Evolutionary conservation across 306 rosid species (phyloP), one percentile per base, ranked within the genome.

Genomic region (Trichosanthes truncata): DNA sequence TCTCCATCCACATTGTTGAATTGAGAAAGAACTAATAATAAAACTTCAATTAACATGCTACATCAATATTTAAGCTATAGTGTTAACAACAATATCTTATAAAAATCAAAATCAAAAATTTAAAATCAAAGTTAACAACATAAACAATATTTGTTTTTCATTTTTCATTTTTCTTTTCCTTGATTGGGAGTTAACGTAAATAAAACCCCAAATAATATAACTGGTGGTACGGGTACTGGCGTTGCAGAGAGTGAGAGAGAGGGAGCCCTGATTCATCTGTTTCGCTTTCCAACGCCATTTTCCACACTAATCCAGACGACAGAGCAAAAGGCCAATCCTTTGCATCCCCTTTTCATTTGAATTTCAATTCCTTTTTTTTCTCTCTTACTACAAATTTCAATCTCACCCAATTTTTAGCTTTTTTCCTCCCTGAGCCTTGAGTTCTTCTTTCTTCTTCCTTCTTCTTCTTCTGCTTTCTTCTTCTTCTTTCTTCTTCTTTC

Each of bases 231-330:
- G 4, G 52, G 4, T 2, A 20, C 31, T 40, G 74, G 31, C 23
- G 46, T 4, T 35, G 43, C 71, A 60, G 3, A 29, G 21, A 55
- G 13, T n/a, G 12, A 26, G 66, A n/a, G n/a, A n/a, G n/a, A n/a
- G n/a, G n/a, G n/a, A n/a, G n/a, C n/a, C n/a, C 21, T 68, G 53
- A 71, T 71, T 71, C 76, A n/a, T 21, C 35, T 69, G 35, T 69
- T 69, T 41, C 5, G 33, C 76, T 69, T 69, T 69, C 53, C 76
- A 69, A n/a, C 76, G 76, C 51, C 46, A 67, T 15, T 62, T 62
- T 62, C 43, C 69, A 67, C 52, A 67, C 52, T 7, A 67, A 65
- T 25, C 25, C 26, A 61, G 0, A 55, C 25, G 31, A 25, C 13
- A 55, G 29, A 13, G 1, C 38, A 18, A 17, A 36, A 66, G 17